Evolutionary conservation across 768 basidiomycete species (phyloP), one percentile per base, ranked within the genome.

Genomic region (Candolleomyces aberdarensis): DNA sequence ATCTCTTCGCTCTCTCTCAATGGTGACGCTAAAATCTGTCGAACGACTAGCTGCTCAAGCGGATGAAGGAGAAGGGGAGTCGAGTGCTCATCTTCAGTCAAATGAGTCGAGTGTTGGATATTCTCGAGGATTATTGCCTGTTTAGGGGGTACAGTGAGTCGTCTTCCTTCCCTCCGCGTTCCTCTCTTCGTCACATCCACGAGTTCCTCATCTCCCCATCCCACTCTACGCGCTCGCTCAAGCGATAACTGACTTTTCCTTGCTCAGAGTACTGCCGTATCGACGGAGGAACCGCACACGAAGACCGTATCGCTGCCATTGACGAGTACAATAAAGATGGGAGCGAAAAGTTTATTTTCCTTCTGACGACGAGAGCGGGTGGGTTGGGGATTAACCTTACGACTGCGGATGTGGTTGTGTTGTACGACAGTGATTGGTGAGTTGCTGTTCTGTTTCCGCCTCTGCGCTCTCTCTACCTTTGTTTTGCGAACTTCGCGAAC

Each of bases 21-120:
- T 36, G 36, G 6, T 36, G 36, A 5, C 11, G 36, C 26, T 26
- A 11, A 36, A 32, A 9, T 5, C 32, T 7, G 11, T 8, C 36
- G 36, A 36, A 36, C 36, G 6, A 7, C 8, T 36, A 36, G 73
- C 80, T 99, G 0, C 84, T 98, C 19, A 79, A 80, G 59, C 85
- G 83, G 39, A 90, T 98, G 92, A 94, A 92, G 69, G 87, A 76
- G 22, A 95, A 95, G 71, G 96, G 94, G n/a, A 96, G 94, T 3
- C 85, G 96, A 8, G 92, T 95, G 3, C 84, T 98, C 65, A 97
- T 99, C 62, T 99, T 99, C 79, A 96, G 94, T 67, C 97, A 98
- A 74, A 98, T 99, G 97, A 96, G 93, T 75, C 89, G 97, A n/a
- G 92, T 98, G 60, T 81, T 98, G 53, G 97, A 99, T 73, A 98